Conservation (phyloP, 2,329 filamentous ascomycete genomes). For the Diplodia intermedia region DNA sequence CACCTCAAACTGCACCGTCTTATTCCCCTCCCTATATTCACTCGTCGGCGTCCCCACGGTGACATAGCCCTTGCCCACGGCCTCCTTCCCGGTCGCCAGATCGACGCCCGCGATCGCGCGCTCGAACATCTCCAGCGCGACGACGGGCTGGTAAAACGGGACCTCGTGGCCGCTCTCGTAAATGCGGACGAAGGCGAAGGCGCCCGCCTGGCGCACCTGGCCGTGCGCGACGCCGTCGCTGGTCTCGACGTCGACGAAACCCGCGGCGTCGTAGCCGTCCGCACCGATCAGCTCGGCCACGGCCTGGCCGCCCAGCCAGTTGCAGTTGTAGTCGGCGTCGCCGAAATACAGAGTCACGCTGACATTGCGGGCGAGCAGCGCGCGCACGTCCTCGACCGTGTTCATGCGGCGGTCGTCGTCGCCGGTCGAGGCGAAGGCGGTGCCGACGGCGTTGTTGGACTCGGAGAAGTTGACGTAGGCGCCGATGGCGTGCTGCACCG, state of each 20-base stretch:
- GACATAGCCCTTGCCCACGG: conserved; percentile 41
- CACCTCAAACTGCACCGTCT: conserved; percentile 55
- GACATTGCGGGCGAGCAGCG: conserved; percentile 50
- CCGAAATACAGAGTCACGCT: conserved; percentile 55
- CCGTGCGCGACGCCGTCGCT: conserved; percentile 58
- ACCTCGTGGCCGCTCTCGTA: conserved; percentile 60
- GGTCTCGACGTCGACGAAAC: conserved; percentile 56
- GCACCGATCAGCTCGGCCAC: conserved; percentile 51
- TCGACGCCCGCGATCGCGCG: conserved; percentile 57
- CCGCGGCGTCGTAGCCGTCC: conserved; percentile 52
- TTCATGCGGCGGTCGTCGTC: conserved; percentile 57
- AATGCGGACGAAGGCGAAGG: conserved; percentile 59
- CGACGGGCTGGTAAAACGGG: conserved; percentile 63
- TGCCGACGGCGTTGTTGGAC: conserved; percentile 52
- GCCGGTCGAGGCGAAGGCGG: conserved; percentile 56
- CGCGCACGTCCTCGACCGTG: conserved; percentile 51
- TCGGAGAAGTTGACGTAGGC: conserved; percentile 65
- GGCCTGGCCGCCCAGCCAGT: conserved; percentile 55
- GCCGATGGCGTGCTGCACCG: conserved; percentile 64
- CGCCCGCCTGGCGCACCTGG: conserved; percentile 59
- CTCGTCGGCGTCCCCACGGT: conserved; percentile 47
- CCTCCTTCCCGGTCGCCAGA: conserved; percentile 56
- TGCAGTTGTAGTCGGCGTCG: conserved; percentile 59
- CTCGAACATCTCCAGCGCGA: conserved; percentile 58
- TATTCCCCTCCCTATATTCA: conserved; percentile 53